Base-by-base conservation (phyloP, 768 basidiomycete species). In the Psilocybe cubensis region DNA sequence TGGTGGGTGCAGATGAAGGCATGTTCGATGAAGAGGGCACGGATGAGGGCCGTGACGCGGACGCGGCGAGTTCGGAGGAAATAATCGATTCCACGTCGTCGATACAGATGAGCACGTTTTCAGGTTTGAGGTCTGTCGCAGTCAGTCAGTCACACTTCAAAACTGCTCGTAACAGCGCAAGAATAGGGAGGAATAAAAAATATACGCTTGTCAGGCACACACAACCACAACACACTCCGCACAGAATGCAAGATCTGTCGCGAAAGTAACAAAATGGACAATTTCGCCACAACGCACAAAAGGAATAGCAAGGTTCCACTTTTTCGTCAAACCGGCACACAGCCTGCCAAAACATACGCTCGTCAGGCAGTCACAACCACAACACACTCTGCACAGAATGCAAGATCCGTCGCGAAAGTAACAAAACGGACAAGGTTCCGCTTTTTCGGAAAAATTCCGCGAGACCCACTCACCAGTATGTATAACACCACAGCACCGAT, bases 11-110 rank as follows among this genome's bases (percentile, higher is more conserved):
- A 27, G 73, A 76, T 20, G 83, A 79, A 38, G 77, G 57, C 58
- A 76, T 52, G 59, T n/a, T n/a, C n/a, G 78, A 62, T 62, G 75
- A 35, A 62, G 85, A 83, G 52, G 94, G 77, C 70, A 96, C 95
- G 24, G 91, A 78, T 38, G 78, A 79, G 41, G 78, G 57, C 59
- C n/a, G n/a, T n/a, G n/a, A n/a, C n/a, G 76, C 51, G 60, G 78
- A 62, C 62, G 75, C 33, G 62, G 85, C 83, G 52, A 95, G 77
- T 71, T 97, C 95, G 23, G 91, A 78, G 57, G 87, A 83, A 49
- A 98, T 96, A 69, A 98, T 94, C 17, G 85, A 78, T 66, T 98
- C 96, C 63, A 98, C 96, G 68, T 98, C 92, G 68, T 98, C 96
- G 66, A 98, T 98, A 73, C 86, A 89, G 61, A 99, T 94, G 47